Percentiles rank a stretch among this genome's conserved stretches.
These are phyloP conservation scores for Mycena amicta DNA, from an alignment of 768 basidiomycete species.

Conservation along the genomic window DNA sequence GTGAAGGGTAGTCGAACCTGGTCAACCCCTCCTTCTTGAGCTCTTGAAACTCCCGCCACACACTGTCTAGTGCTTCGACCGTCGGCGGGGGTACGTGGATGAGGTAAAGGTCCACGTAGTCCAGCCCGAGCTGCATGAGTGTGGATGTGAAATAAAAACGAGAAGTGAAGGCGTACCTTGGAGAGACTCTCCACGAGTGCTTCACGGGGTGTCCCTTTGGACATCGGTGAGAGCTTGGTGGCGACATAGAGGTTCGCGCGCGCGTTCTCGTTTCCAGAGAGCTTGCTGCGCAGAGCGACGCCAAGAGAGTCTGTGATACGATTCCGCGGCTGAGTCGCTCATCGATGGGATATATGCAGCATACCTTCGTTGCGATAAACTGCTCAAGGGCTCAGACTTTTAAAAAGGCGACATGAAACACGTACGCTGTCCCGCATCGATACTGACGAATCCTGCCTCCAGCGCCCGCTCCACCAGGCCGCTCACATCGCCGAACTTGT, in stretches of 20 bases:
- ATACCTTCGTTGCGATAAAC: conserved; percentile 15
- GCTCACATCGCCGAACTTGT: conserved; percentile 38
- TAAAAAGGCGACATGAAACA: background rate
- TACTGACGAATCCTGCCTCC: conserved; percentile 42
- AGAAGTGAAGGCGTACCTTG: conserved; percentile 30
- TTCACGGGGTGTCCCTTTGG: conserved; percentile 24
- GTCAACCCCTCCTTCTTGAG: conserved; percentile 34
- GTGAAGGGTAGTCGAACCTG: conserved; percentile 12
- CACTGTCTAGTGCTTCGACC: conserved; percentile 27
- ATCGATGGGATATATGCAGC: conserved; percentile 32
- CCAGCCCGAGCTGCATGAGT: conserved; percentile 41
- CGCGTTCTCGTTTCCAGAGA: conserved; percentile 27
- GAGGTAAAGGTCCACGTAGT: conserved; percentile 54
- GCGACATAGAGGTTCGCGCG: conserved; percentile 37
- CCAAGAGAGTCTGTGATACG: conserved; percentile 27
- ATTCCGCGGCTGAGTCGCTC: conserved; percentile 27
- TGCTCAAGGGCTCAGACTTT: background rate
- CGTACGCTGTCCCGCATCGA: conserved; percentile 49
- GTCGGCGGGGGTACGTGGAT: conserved; percentile 43
- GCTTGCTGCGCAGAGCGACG: conserved; percentile 30
- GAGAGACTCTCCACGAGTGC: conserved; percentile 36
- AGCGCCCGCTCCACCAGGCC: conserved; percentile 47
- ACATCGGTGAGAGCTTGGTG: conserved; percentile 40
- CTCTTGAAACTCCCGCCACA: conserved; percentile 46
- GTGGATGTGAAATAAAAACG: background rate